Evolutionary conservation across 2,329 filamentous ascomycete species (phyloP).

Genomic region (Leptographium wingfieldii): DNA sequence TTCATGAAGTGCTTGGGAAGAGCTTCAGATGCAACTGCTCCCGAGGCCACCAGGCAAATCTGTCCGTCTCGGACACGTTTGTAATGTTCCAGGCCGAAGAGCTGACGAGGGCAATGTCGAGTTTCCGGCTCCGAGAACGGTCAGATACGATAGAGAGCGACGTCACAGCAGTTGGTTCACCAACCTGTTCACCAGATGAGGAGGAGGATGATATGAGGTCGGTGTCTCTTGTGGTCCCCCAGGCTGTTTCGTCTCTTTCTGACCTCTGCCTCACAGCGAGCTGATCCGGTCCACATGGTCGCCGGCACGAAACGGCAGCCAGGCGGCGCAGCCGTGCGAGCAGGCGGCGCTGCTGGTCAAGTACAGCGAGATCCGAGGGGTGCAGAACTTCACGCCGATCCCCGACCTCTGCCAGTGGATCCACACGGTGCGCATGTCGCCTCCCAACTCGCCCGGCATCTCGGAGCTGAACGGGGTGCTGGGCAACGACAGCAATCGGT

Average conservation of each 20-base stretch:
- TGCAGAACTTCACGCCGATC: slow-evolving; percentile 10
- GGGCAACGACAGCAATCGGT: slow-evolving; percentile 6
- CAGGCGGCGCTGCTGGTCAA: slow-evolving; percentile 9
- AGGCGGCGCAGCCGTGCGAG: slow-evolving; percentile 4
- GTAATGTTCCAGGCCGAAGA: slow-evolving; percentile 9
- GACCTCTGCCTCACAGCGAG: slow-evolving; percentile 1
- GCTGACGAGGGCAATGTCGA: slow-evolving; percentile 2
- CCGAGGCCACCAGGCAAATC: slow-evolving; percentile 9
- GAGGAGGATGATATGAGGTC: slow-evolving; percentile 5
- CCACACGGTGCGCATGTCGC: slow-evolving; percentile 4
- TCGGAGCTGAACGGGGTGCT: slow-evolving; percentile 7
- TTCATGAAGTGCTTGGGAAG: slow-evolving; percentile 9
- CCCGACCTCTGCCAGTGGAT: slow-evolving; percentile 12
- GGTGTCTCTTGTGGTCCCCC: not conserved
- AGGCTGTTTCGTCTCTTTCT: not conserved
- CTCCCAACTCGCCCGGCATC: slow-evolving; percentile 6
- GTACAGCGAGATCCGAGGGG: slow-evolving; percentile 9
- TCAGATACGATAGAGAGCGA: slow-evolving; percentile 7
- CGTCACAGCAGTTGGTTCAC: slow-evolving; percentile 1
- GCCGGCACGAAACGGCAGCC: slow-evolving; percentile 1
- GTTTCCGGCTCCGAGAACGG: slow-evolving; percentile 1
- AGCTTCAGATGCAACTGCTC: slow-evolving; percentile 10
- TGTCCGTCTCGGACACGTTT: slow-evolving; percentile 10
- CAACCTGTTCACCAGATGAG: not conserved
- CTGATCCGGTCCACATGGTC: slow-evolving; percentile 9